Percentiles rank a stretch among this genome's conserved stretches.
These are phyloP conservation scores for Metarhizium rileyi DNA, from an alignment of 2,329 filamentous ascomycete species.

Conservation along the genomic window DNA sequence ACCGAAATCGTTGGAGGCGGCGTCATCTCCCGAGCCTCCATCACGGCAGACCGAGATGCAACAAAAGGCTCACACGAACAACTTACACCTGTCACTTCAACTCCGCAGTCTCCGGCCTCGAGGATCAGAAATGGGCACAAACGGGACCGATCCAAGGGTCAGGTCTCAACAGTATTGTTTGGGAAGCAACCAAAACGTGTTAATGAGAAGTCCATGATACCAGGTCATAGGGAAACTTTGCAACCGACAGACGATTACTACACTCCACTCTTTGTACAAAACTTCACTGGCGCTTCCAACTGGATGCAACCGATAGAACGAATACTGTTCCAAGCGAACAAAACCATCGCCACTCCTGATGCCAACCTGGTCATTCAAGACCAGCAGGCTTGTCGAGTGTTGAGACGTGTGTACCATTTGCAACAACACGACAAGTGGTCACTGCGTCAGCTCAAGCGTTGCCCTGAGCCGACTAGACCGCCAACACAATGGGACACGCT, in stretches of 20 bases:
- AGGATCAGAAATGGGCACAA: conserved; percentile 27
- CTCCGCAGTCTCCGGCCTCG: conserved; percentile 31
- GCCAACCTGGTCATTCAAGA: conserved; percentile 76
- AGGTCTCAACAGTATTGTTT: conserved; percentile 68
- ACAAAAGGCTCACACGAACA: conserved; percentile 22
- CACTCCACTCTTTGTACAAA: conserved; percentile 50
- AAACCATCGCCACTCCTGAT: conserved; percentile 80
- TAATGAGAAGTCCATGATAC: conserved; percentile 36
- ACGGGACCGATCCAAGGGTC: conserved; percentile 51
- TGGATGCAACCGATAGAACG: conserved; percentile 59
- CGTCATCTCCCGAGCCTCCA: conserved; percentile 29
- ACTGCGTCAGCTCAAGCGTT: conserved; percentile 76
- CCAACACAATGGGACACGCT: conserved; percentile 78
- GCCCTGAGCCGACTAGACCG: conserved; percentile 67
- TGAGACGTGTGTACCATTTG: conserved; percentile 79
- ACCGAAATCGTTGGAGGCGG: conserved; percentile 58
- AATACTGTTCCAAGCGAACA: conserved; percentile 73
- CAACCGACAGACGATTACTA: conserved; percentile 53
- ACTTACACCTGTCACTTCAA: conserved; percentile 32
- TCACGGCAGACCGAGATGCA: conserved; percentile 24
- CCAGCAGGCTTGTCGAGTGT: conserved; percentile 75
- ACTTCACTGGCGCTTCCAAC: conserved; percentile 42
- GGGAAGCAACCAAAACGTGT: conserved; percentile 51
- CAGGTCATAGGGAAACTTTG: conserved; percentile 29
- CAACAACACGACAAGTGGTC: conserved; percentile 93